Percentiles rank a stretch among this genome's conserved stretches.
Conservation (phyloP, 352 stramenopile genomes). For the Hyaloperonospora arabidopsidis region DNA sequence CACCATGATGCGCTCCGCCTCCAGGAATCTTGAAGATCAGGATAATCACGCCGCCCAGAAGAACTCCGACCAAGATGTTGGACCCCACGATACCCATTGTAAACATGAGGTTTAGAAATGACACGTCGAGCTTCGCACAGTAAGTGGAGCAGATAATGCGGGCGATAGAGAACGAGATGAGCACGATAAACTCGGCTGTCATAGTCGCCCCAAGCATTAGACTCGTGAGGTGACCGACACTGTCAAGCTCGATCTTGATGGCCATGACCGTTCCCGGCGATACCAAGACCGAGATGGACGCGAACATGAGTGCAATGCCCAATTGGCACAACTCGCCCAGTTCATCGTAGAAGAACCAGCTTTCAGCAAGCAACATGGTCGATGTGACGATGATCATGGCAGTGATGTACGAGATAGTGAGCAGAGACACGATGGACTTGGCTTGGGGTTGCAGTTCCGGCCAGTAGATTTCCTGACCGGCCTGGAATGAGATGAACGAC, state of each 20-base stretch:
- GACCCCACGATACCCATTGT: slow-evolving; percentile 45
- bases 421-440: slow-evolving; percentile 47
- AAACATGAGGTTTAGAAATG: slow-evolving; percentile 44
- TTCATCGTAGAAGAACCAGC: slow-evolving; percentile 44
- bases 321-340: slow-evolving; percentile 39
- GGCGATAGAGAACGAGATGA: slow-evolving; percentile 57
- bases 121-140: slow-evolving; percentile 51
- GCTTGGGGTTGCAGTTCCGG: slow-evolving; percentile 50
- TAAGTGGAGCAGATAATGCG: slow-evolving; percentile 57
- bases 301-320: slow-evolving; percentile 60
- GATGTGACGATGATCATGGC: slow-evolving; percentile 44
- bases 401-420: slow-evolving; percentile 35
- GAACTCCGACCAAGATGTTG: slow-evolving; percentile 41
- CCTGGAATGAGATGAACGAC: slow-evolving; percentile 69
- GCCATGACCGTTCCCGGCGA: slow-evolving; percentile 60
- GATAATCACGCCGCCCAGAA: slow-evolving; percentile 39
- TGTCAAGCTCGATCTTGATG: slow-evolving; percentile 71
- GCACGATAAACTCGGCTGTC: slow-evolving; percentile 61
- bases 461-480: slow-evolving; percentile 56
- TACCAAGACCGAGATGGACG: slow-evolving; percentile 48
- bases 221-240: slow-evolving; percentile 58
- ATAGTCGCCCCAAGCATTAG: slow-evolving; percentile 68
- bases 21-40: slow-evolving; percentile 55
- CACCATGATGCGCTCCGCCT: slow-evolving; percentile 9
- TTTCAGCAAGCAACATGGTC: slow-evolving; percentile 24